phyloP scores from a whole-genome alignment of 768 basidiomycete genomes.

The Boletus insuetus region DNA sequence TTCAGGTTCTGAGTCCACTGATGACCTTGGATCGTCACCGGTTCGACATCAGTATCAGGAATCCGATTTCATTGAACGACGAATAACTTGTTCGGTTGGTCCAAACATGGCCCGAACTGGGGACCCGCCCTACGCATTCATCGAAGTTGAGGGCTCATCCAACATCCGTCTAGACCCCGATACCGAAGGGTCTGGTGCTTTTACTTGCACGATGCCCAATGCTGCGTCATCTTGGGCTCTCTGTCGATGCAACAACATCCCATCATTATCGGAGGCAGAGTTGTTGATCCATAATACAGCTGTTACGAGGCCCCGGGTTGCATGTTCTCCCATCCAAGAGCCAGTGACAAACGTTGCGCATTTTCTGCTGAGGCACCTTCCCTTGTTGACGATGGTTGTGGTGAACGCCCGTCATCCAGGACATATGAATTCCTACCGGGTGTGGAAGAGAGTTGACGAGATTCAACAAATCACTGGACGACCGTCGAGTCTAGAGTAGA shows the following conservation, averaged over 20 bases:
- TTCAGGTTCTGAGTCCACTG: conserved; percentile 3
- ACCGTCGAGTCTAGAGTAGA: too few species aligned
- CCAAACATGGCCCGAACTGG: conserved; percentile 2
- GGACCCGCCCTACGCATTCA: too few species aligned
- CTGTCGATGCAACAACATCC: conserved; percentile 2
- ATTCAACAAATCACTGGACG: background rate
- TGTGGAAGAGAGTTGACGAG: background rate
- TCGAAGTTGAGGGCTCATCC: too few species aligned
- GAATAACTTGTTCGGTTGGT: background rate
- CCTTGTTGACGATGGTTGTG: background rate
- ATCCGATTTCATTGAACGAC: conserved; percentile 1
- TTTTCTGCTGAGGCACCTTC: conserved; percentile 2
- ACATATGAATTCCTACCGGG: background rate
- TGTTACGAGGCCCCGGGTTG: background rate
- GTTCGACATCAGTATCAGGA: background rate
- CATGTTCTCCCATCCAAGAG: too few species aligned
- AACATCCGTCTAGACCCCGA: background rate
- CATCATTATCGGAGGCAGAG: background rate
- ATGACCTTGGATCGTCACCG: background rate
- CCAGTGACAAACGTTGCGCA: background rate
- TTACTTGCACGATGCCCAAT: background rate
- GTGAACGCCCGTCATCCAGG: background rate
- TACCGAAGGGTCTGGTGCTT: background rate
- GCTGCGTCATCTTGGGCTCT: background rate
- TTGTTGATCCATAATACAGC: background rate